These are phyloP conservation scores for Tulasnella sp. DNA, from an alignment of 768 basidiomycete species.

Conservation along the genomic window DNA sequence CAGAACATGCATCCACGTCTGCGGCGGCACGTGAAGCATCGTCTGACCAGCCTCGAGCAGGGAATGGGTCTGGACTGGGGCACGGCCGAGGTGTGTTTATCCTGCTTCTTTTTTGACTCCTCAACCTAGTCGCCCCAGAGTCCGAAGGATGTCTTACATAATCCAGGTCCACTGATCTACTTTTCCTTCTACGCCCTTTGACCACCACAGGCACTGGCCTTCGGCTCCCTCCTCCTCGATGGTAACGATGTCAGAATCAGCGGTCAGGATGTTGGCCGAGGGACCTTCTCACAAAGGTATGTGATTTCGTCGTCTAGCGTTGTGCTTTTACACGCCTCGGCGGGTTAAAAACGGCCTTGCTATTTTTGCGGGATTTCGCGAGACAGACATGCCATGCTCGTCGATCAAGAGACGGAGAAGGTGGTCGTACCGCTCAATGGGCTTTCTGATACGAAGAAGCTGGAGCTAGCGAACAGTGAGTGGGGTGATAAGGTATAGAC, in stretches of 20 bases:
- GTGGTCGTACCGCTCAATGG: conserved; percentile 77
- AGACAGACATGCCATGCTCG: conserved; percentile 74
- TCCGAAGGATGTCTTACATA: not conserved
- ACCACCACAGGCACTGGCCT: conserved; percentile 58
- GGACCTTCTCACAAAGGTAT: conserved; percentile 75
- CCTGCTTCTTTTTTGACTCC: not conserved
- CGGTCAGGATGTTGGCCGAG: conserved; percentile 86
- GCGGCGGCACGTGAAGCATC: conserved; percentile 66
- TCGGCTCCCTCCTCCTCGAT: conserved; percentile 74
- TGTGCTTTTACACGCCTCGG: not conserved
- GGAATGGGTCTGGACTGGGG: conserved; percentile 79
- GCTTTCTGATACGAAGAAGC: conserved; percentile 45
- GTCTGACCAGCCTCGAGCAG: conserved; percentile 56
- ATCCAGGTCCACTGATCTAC: not conserved
- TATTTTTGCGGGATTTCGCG: not conserved
- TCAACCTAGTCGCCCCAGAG: not conserved
- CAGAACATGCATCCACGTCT: conserved; percentile 74
- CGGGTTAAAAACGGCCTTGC: not conserved
- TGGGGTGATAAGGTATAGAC: conserved; percentile 3
- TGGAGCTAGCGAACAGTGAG: conserved; percentile 83
- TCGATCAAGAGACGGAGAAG: conserved; percentile 73
- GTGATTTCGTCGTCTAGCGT: conserved; percentile 10
- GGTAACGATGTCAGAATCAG: conserved; percentile 80
- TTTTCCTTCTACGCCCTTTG: not conserved
- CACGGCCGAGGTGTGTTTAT: conserved; percentile 60